phyloP scores from a whole-genome alignment of 2,329 filamentous ascomycete species.

The Trichoderma afroharzianum region DNA sequence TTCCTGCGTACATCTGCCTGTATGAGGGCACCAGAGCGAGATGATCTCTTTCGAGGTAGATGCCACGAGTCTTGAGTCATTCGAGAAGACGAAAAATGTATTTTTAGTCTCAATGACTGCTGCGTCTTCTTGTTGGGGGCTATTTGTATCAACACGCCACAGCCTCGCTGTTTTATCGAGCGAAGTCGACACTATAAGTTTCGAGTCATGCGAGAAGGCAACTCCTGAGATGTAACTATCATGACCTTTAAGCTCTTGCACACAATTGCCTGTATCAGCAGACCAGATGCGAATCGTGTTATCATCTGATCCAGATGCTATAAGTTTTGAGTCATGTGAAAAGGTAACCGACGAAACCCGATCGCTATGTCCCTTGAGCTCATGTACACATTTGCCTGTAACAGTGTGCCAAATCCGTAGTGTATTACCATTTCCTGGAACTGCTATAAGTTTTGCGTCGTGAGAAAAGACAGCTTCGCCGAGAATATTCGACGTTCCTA shows the following conservation, averaged over 20 bases:
- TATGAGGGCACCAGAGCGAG: neutral
- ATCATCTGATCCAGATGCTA: neutral
- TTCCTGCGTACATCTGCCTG: neutral
- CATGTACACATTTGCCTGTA: neutral
- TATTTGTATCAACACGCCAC: neutral
- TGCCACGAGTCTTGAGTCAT: neutral
- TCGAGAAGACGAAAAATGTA: neutral
- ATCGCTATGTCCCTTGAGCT: neutral
- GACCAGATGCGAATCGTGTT: neutral
- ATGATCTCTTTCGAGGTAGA: neutral
- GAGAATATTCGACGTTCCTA: neutral
- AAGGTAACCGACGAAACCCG: accelerated
- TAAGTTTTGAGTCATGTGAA: neutral
- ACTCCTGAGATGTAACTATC: accelerated
- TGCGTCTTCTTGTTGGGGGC: neutral
- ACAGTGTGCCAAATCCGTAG: neutral
- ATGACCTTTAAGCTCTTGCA: neutral
- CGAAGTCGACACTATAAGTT: neutral
- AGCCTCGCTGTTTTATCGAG: neutral
- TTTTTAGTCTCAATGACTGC: neutral
- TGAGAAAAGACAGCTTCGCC: neutral
- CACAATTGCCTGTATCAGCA: neutral
- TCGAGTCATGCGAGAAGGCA: neutral
- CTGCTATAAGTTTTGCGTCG: neutral
- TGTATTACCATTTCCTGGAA: accelerated